phyloP scores from a whole-genome alignment of 768 basidiomycete species.

The Leccinum ochraceum region DNA sequence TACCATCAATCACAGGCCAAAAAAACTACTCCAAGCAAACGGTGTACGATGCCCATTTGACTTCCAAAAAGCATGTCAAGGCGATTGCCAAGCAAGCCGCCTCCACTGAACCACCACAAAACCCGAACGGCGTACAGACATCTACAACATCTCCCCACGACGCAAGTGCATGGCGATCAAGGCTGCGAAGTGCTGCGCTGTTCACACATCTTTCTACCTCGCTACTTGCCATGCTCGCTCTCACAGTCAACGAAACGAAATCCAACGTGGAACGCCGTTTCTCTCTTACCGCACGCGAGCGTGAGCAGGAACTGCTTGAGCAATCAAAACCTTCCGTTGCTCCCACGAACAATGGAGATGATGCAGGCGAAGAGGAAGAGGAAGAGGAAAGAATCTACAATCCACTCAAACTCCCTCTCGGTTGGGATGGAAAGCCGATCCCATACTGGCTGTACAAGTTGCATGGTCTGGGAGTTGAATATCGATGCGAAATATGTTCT shows the following conservation, averaged over 20 bases:
- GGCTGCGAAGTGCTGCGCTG: constrained; percentile 65
- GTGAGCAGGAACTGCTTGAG: constrained; percentile 90
- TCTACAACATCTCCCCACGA: constrained; percentile 37
- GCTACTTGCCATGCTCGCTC: constrained; percentile 63
- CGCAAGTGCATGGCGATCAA: constrained; percentile 39
- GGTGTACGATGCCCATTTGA: constrained; percentile 94
- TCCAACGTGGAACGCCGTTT: constrained; percentile 96
- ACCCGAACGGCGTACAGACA: constrained; percentile 35
- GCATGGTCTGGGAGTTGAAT: constrained; percentile 97
- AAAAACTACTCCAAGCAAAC: constrained; percentile 96
- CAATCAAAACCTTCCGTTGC: constrained; percentile 53
- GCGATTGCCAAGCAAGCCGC: constrained; percentile 73
- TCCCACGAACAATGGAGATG: constrained; percentile 43
- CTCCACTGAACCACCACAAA: constrained; percentile 36
- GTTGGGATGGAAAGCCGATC: constrained; percentile 99
- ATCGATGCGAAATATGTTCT: constrained; percentile 96
- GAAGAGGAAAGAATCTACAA: constrained; percentile 98
- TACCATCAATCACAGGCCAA: constrained; percentile 60
- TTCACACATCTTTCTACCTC: constrained; percentile 69
- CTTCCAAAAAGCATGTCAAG: constrained; percentile 95
- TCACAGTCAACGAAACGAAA: constrained; percentile 84
- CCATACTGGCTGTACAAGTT: constrained; percentile 99
- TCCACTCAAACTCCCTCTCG: constrained; percentile 92
- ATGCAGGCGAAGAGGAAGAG: constrained; percentile 78
- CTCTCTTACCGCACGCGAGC: constrained; percentile 95